Conservation (phyloP, 176 grass and related monocot genomes). For the Rhynchospora breviuscula region DNA sequence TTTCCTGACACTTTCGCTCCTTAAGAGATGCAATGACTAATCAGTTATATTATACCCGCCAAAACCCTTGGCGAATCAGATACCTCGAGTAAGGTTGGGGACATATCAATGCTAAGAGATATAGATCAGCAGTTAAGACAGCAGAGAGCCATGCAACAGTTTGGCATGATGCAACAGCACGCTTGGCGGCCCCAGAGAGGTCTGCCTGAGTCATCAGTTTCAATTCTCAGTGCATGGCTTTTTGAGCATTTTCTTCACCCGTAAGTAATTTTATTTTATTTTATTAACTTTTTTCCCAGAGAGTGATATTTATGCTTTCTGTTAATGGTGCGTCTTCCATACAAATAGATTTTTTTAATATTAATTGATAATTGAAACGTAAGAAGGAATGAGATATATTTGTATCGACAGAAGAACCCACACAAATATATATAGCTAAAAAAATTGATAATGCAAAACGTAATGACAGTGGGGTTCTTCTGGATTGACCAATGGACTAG, state of each 20-base stretch:
- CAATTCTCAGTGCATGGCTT: conserved; percentile 83
- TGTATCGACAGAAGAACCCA: too few species aligned
- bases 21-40: conserved; percentile 70
- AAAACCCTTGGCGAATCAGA: conserved; percentile 71
- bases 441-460: too few species aligned
- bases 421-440: too few species aligned
- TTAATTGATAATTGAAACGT: too few species aligned
- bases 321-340: background rate
- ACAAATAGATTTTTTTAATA: too few species aligned
- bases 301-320: background rate
- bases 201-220: conserved; percentile 83
- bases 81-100: conserved; percentile 28
- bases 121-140: conserved; percentile 91
- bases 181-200: conserved; percentile 82
- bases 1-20: conserved; percentile 82
- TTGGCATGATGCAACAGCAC: conserved; percentile 94
- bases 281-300: background rate
- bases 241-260: conserved; percentile 97
- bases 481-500: too few species aligned
- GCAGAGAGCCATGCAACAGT: conserved; percentile 90
- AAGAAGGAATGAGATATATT: too few species aligned
- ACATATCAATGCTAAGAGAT: conserved; percentile 64
- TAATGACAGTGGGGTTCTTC: too few species aligned
- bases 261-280: conserved; percentile 31
- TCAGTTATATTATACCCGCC: conserved; percentile 53